phyloP scores from a whole-genome alignment of 1,139 yeast species.

The Yarrowia galli region DNA sequence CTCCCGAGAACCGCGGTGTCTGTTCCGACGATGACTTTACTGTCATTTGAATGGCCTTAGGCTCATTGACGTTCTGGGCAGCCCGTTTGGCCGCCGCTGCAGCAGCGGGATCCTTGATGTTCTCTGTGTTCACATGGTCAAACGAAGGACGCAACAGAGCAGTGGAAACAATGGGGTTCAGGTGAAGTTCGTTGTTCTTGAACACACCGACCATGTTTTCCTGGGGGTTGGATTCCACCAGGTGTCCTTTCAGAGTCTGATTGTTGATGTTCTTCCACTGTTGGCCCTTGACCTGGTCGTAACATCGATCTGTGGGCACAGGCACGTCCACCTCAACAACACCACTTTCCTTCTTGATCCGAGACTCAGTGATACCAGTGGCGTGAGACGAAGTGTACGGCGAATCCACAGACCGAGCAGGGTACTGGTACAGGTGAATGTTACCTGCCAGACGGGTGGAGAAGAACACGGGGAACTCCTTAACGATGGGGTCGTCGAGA shows the following conservation, averaged over 20 bases:
- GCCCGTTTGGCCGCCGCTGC: slow-evolving; percentile 50
- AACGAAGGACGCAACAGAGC: slow-evolving; percentile 85
- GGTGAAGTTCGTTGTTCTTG: slow-evolving; percentile 60
- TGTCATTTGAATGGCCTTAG: slow-evolving; percentile 75
- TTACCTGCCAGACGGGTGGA: slow-evolving; percentile 49
- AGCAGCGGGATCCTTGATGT: slow-evolving; percentile 53
- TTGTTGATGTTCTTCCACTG: slow-evolving; percentile 66
- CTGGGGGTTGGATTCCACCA: slow-evolving; percentile 52
- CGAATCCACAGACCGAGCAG: slow-evolving; percentile 66
- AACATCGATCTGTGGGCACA: slow-evolving; percentile 66
- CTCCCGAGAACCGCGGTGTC: slow-evolving; percentile 76
- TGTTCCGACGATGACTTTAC: slow-evolving; percentile 71
- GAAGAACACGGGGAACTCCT: slow-evolving; percentile 72
- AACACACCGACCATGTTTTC: slow-evolving; percentile 59
- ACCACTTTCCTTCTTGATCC: slow-evolving; percentile 68
- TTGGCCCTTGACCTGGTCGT: slow-evolving; percentile 67
- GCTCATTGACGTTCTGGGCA: slow-evolving; percentile 51
- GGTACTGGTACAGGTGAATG: slow-evolving; percentile 69
- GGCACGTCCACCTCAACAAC: slow-evolving; percentile 76
- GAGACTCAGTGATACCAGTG: slow-evolving; percentile 56
- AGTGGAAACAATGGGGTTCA: slow-evolving; percentile 70
- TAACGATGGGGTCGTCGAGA: slow-evolving; percentile 70
- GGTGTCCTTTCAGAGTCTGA: slow-evolving; percentile 74
- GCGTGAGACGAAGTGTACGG: slow-evolving; percentile 56
- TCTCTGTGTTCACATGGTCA: slow-evolving; percentile 63